Percentiles rank a stretch among this genome's conserved stretches.
These are phyloP conservation scores for Zizania latifolia DNA, from an alignment of 176 grass and related monocot species.

Conservation along the genomic window DNA sequence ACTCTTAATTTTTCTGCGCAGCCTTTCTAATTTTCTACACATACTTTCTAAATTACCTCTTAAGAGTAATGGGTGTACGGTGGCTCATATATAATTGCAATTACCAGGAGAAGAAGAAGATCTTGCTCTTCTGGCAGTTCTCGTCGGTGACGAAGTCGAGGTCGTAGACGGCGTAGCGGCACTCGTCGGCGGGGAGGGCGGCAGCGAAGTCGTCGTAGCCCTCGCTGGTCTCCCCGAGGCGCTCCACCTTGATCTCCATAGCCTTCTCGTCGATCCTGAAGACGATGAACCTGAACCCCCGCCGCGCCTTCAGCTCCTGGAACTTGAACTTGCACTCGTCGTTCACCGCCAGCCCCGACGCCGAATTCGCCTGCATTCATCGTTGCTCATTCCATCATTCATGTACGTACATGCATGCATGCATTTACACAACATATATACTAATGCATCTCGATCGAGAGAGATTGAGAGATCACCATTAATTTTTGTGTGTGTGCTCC, in stretches of 20 bases:
- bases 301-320: constrained; percentile 47
- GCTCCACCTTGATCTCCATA: constrained; percentile 72
- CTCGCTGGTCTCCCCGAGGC: constrained; percentile 44
- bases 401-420: too few species aligned
- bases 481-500: neutral
- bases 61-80: too few species aligned
- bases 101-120: constrained; percentile 90
- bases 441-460: neutral
- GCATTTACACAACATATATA: too few species aligned
- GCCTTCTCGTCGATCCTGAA: constrained; percentile 64
- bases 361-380: constrained; percentile 55
- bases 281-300: constrained; percentile 68
- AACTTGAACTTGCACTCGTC: constrained; percentile 84
- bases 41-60: too few species aligned
- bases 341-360: constrained; percentile 56
- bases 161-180: constrained; percentile 81
- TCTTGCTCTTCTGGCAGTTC: constrained; percentile 99
- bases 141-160: constrained; percentile 75
- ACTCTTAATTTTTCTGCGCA: too few species aligned
- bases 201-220: constrained; percentile 68
- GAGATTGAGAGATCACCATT: constrained; percentile 38
- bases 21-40: too few species aligned
- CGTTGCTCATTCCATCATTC: too few species aligned
- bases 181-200: constrained; percentile 56
- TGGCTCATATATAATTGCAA: too few species aligned